Percentiles rank a stretch among this genome's conserved stretches.
Conservation (phyloP, 2,329 filamentous ascomycete species). For the Microdochium paspali region DNA sequence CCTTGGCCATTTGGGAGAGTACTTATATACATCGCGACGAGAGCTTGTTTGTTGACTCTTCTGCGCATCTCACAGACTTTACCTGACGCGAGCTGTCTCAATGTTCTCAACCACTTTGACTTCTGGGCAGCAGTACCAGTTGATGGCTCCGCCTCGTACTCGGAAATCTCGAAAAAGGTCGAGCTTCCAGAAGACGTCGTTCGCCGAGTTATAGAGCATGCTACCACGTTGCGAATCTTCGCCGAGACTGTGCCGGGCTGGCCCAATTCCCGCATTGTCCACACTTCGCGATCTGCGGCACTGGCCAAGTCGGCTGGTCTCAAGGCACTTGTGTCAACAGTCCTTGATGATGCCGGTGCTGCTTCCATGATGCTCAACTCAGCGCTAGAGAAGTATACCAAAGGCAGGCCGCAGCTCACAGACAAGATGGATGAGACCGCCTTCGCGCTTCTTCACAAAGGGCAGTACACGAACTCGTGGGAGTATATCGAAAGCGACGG, state of each 20-base stretch:
- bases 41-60: neutral
- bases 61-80: slow-evolving; percentile 20
- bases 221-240: slow-evolving; percentile 27
- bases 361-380: slow-evolving; percentile 23
- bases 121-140: slow-evolving; percentile 42
- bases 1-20: neutral
- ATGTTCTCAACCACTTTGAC: slow-evolving; percentile 40
- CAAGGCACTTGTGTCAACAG: slow-evolving; percentile 23
- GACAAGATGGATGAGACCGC: slow-evolving; percentile 24
- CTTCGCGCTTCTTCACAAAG: slow-evolving; percentile 24
- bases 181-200: slow-evolving; percentile 28
- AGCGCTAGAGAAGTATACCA: slow-evolving; percentile 20
- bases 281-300: slow-evolving; percentile 27
- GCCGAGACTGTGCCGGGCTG: slow-evolving; percentile 14
- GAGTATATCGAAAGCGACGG: slow-evolving; percentile 30
- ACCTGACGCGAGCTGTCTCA: slow-evolving; percentile 32
- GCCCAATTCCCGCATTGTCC: slow-evolving; percentile 17
- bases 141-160: slow-evolving; percentile 30
- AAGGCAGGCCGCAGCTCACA: slow-evolving; percentile 18
- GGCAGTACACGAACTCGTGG: slow-evolving; percentile 23
- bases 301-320: slow-evolving; percentile 22
- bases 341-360: slow-evolving; percentile 26
- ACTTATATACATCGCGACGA: neutral
- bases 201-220: slow-evolving; percentile 26
- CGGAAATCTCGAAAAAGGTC: slow-evolving; percentile 25